phyloP scores from a whole-genome alignment of 108 stramenopile genomes.

The Thalassiosira profunda region DNA sequence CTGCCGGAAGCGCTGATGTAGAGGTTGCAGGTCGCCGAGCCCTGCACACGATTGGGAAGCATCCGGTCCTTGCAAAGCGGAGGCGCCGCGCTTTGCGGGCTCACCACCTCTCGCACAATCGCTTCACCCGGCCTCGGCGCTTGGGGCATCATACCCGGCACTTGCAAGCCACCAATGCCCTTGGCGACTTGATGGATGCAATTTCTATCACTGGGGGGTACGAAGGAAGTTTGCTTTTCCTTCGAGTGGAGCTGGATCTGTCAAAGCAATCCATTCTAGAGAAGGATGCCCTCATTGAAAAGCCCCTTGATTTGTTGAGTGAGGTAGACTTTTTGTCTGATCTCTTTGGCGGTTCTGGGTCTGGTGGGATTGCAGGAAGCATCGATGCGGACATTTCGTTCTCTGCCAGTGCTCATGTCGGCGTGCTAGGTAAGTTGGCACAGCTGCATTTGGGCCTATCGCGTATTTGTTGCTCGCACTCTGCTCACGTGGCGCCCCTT shows the following conservation, averaged over 20 bases:
- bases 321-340: conserved; percentile 11
- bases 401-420: conserved; percentile 18
- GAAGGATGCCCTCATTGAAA: conserved; percentile 3
- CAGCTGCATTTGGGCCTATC: too few species aligned
- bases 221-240: conserved; percentile 14
- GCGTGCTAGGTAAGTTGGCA: conserved; percentile 17
- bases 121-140: conserved; percentile 17
- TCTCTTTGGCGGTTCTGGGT: not conserved
- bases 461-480: too few species aligned
- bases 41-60: too few species aligned
- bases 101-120: conserved; percentile 26
- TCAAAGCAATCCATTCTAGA: conserved; percentile 8
- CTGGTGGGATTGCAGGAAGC: not conserved
- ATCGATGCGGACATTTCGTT: conserved; percentile 8
- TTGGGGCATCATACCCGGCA: too few species aligned
- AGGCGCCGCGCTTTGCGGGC: conserved; percentile 9
- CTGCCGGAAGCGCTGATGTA: too few species aligned
- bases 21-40: too few species aligned
- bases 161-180: not conserved
- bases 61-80: too few species aligned
- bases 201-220: conserved; percentile 31
- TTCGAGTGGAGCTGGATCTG: conserved; percentile 21
- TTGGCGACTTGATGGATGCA: conserved; percentile 6
- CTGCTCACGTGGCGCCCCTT: too few species aligned
- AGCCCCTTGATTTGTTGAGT: conserved; percentile 17